Base-by-base conservation (phyloP, 176 grass and related monocot species). In the Oryza meridionalis region DNA sequence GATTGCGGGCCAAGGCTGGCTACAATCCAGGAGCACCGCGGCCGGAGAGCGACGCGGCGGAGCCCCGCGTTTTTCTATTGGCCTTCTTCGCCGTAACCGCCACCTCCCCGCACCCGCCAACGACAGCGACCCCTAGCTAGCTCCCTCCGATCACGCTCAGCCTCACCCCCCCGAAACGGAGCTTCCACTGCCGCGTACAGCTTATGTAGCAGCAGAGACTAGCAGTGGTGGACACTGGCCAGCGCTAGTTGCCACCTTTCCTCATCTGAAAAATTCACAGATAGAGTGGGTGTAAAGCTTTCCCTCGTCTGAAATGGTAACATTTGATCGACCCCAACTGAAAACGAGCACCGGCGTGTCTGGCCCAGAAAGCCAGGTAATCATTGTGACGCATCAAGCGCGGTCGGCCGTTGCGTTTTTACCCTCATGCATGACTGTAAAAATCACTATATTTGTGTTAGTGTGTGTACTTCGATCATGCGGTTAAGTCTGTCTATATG, bases 1-100 rank as follows among this genome's bases (percentile, higher is more conserved):
- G 90, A 98, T 94, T 98, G 89, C 86, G 83, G 87, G 90, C 88
- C 76, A 98, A 95, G 95, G 79, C 82, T 86, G 62, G 82, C 67
- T 88, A 45, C 89, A 85, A 87, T 90, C 87, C 82, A 79, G 86
- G 86, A 84, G 89, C 55, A 82, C 85, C 81, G 90, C 84, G 86
- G 78, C 9, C 68, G 45, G 88, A 97, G 67, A 92, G 77, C 65
- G 83, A 86, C 89, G 74, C 83, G 73, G 42, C 42, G 38, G 51
- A 55, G 51, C 58, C 12, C 68, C 40, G 83, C 84, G 78, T 86
- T 84, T 46, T 94, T 92, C 80, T 93, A 81, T 86, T 79, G 88
- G 79, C 61, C 80, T 91, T 88, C 92, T 92, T 94, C 87, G 75
- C 90, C 95, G 89, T 88, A 91, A 90, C 90, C 82, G 84, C 90